phyloP scores from a whole-genome alignment of 306 rosid species.

The Alnus rubra region DNA sequence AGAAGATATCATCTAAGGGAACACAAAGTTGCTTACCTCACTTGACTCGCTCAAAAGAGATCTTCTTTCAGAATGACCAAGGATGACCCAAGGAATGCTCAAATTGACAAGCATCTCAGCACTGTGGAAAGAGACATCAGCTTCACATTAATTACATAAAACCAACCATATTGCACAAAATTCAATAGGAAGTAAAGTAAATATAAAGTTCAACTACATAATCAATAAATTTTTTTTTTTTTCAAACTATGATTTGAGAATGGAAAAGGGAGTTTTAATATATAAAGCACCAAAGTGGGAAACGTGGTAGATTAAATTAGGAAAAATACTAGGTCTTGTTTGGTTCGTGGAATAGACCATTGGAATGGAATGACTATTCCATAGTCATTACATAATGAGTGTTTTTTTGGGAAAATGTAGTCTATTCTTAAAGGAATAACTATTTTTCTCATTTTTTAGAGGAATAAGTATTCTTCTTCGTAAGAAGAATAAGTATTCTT shows the following conservation, averaged over 20 bases:
- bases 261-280: background rate
- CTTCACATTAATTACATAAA: slow-evolving; percentile 7
- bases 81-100: slow-evolving; percentile 75
- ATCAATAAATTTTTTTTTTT: background rate
- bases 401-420: no score
- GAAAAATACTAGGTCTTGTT: background rate
- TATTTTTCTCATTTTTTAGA: no score
- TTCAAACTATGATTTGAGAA: background rate
- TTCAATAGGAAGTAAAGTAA: background rate
- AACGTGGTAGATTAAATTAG: background rate
- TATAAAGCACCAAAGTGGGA: background rate
- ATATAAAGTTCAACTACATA: background rate
- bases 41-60: slow-evolving; percentile 61
- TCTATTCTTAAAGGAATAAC: no score
- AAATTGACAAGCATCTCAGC: slow-evolving; percentile 87
- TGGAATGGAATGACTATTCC: no score
- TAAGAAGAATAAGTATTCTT: no score
- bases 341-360: no score
- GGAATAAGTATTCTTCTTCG: no score
- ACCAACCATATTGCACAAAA: background rate
- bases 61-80: slow-evolving; percentile 87
- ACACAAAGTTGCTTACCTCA: slow-evolving; percentile 48
- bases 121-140: slow-evolving; percentile 31
- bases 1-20: background rate
- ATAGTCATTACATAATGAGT: no score